Base-by-base conservation (phyloP, 2,329 filamentous ascomycete genomes). In the Penicillium sclerotigenum region DNA sequence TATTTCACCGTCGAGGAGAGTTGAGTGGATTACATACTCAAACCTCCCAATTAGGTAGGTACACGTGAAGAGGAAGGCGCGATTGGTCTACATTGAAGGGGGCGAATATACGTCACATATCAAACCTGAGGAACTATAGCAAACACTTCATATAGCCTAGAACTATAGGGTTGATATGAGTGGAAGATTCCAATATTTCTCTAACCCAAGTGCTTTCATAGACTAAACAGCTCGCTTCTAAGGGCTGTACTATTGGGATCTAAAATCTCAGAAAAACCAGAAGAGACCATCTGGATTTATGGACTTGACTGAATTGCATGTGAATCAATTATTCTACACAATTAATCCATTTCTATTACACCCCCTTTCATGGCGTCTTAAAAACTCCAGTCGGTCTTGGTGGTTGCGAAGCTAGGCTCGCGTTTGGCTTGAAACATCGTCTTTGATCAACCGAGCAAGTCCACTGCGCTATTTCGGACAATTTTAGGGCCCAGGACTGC, bases 401-500 rank as follows among this genome's bases (percentile, higher is more conserved):
- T 10, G 6, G 10, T 46, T n/a, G 29, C 20, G 8, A 29, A 20
- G 6, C 1, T 18, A 43, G 18, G 26, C n/a, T 43, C 41, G 5
- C 20, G 22, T 4, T 33, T 37, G 31, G 5, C 13, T 1, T 16
- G 33, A n/a, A 40, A 29, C 7, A 20, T 20, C 34, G 10, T 40
- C 18, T 52, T 36, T 14, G 18, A 31, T 63, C 52, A 74, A 48
- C 72, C 71, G 52, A 77, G 73, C 38, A 77, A 52, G 11, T 75
- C 72, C 28, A 75, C 73, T 0, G 72, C 75, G 33, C 73, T 75
- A 31, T 76, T 63, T 43, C 71, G 61, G 9, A 79, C 70, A 14
- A 80, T 63, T n/a, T 71, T 68, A 18, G 74, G 74, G 1, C 79
- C 78, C 45, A 80, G 62, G 9, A 67, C 71, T 3, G 78, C 77